Evolutionary conservation across 2,329 filamentous ascomycete species (phyloP), one percentile per base, ranked within the genome.

Genomic region (Hirsutella minnesotensis): DNA sequence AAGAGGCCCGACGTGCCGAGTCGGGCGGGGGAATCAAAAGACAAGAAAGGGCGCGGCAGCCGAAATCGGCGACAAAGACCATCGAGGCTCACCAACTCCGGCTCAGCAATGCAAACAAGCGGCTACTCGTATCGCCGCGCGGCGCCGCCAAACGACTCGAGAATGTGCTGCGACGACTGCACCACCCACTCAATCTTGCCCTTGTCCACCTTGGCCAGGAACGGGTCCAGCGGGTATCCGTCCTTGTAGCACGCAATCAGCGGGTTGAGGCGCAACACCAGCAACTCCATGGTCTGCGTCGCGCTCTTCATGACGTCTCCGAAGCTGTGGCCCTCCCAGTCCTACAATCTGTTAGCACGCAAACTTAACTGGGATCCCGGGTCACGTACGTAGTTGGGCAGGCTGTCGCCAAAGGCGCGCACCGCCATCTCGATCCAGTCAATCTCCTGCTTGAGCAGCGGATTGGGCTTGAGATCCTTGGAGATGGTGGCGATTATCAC

Each of bases 401-500:
- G 54, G 39, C 65, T 66, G 42, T 64, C 62, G 44, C 68, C 64
- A 49, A 81, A 71, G 22, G 69, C 65, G 34, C 67, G 61, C n/a
- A 82, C 62, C 33, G 79, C 70, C 51, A 72, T 67, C 54, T 81
- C 77, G 34, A 81, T 66, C 74, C 78, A 79, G 19, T 64, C 64
- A 42, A 81, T 61, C 56, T 77, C 77, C 53, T 76, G 68, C 39
- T 69, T 65, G 41, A 81, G 60, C 38, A 69, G 63, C 10, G 67
- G 62, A 34, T 70, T 72, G 4, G 67, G 64, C 44, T 69, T 68
- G 38, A 83, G 61, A 36, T 78, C 68, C 52, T 76, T 69, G 30
- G 75, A 75, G 43, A 83, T 70, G 8, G 77, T 80, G 20, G 79
- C 77, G 42, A 77, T 77, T 33, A 82, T 73, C 1, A 79, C 81